Evolutionary conservation across 78 protist species (phyloP).

Genomic region (Guillardia theta): DNA sequence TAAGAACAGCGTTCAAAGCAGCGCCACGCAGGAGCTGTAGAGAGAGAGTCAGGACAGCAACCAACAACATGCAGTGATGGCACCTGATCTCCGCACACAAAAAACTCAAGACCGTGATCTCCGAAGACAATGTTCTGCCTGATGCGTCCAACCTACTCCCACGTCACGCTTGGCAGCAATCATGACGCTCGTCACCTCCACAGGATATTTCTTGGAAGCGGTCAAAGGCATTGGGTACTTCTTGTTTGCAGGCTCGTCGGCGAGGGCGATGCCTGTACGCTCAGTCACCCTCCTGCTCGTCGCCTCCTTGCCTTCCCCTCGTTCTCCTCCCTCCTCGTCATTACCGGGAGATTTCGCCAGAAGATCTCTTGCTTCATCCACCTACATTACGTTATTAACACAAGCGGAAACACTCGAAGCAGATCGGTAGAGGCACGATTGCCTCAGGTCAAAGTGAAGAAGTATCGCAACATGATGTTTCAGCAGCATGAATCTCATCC

Average conservation of each 20-base stretch:
- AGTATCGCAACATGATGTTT: no score
- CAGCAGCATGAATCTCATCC: no score
- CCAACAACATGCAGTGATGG: neutral
- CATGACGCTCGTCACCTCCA: no score
- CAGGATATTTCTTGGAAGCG: slow-evolving; percentile 37
- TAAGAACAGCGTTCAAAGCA: slow-evolving; percentile 50
- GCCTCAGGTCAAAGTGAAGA: no score
- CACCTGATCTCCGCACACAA: slow-evolving; percentile 54
- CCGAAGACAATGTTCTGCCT: slow-evolving; percentile 50
- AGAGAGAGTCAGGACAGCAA: neutral
- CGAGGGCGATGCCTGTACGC: slow-evolving; percentile 44
- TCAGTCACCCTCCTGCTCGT: no score
- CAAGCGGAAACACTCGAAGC: no score
- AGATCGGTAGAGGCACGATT: no score
- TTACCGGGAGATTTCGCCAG: neutral
- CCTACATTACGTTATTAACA: no score
- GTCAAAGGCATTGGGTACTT: slow-evolving; percentile 52
- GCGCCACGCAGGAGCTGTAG: slow-evolving; percentile 53
- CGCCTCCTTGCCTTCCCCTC: no score
- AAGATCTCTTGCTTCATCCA: neutral
- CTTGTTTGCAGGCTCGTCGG: neutral
- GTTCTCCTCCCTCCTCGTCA: no score
- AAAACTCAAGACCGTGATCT: slow-evolving; percentile 36
- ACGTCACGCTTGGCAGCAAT: no score
- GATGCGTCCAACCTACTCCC: slow-evolving; percentile 55